Evolutionary conservation across 768 basidiomycete genomes (phyloP).

Genomic region (Trametes gibbosa): DNA sequence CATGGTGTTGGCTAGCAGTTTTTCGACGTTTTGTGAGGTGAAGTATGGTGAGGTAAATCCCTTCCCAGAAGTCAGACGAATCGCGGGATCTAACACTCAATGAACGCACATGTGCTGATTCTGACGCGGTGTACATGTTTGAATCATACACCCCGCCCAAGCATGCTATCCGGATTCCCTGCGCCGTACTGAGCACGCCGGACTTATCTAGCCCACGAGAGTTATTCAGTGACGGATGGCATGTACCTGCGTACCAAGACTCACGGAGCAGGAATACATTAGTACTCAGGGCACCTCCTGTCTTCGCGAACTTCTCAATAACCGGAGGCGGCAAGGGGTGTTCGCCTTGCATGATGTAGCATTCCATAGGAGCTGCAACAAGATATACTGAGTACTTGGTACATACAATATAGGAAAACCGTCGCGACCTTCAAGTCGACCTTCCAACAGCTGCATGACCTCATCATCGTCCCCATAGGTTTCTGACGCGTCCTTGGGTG

Average conservation of each 20-base stretch:
- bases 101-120: constrained; percentile 59
- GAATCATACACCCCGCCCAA: constrained; percentile 76
- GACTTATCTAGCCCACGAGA: constrained; percentile 65
- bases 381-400: constrained; percentile 13
- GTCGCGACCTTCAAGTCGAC: constrained; percentile 58
- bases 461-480: constrained; percentile 45
- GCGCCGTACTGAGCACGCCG: constrained; percentile 71
- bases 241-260: constrained; percentile 27
- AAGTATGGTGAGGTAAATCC: constrained; percentile 79
- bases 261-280: constrained; percentile 85
- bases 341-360: constrained; percentile 90
- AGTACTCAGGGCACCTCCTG: constrained; percentile 74
- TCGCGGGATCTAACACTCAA: not conserved
- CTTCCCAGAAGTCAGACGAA: constrained; percentile 33
- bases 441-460: constrained; percentile 59
- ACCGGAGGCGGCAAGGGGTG: constrained; percentile 70
- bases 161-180: constrained; percentile 82
- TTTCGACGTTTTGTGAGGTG: constrained; percentile 64
- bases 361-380: constrained; percentile 73
- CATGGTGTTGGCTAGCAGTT: constrained; percentile 68
- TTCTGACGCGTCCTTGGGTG: constrained; percentile 33
- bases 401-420: not conserved
- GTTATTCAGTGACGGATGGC: not conserved
- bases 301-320: constrained; percentile 70
- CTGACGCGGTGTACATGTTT: constrained; percentile 54